These are phyloP conservation scores for Gossypium raimondii DNA, from an alignment of 345 rosid species.

Conservation along the genomic window DNA sequence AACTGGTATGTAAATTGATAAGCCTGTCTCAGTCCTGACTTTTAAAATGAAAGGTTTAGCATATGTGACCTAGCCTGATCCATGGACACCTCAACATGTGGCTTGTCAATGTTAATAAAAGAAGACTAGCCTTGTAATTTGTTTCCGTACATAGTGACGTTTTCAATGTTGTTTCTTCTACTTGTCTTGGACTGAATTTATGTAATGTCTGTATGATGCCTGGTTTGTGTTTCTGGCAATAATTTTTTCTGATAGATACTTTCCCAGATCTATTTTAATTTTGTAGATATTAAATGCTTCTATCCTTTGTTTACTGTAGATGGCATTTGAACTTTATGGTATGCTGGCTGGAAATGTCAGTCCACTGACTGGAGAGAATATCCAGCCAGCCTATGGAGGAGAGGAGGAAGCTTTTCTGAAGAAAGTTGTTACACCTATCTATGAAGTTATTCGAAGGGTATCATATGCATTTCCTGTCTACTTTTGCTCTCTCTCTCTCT, in stretches of 20 bases:
- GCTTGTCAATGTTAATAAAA: background rate
- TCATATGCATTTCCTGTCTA: background rate
- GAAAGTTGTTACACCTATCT: conserved; percentile 90
- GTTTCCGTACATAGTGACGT: background rate
- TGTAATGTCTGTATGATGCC: background rate
- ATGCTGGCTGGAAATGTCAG: conserved; percentile 98
- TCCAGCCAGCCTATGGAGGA: conserved; percentile 96
- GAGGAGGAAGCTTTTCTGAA: conserved; percentile 93
- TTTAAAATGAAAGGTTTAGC: background rate
- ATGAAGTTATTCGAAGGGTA: conserved; percentile 79
- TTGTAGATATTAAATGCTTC: background rate
- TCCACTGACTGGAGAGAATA: conserved; percentile 97
- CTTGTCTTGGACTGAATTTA: background rate
- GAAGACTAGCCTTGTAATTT: background rate
- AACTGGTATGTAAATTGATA: background rate
- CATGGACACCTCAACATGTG: background rate
- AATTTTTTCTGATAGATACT: background rate
- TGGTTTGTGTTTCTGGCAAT: background rate
- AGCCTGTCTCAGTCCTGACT: background rate
- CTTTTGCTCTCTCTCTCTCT: background rate
- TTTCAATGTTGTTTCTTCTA: background rate
- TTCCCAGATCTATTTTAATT: conserved; percentile 12
- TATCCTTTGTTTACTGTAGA: conserved; percentile 39
- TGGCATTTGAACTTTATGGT: conserved; percentile 98
- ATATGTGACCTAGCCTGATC: background rate